Conservation (phyloP, 805 yeast genomes). For the Jamesozyma spencerorum region DNA sequence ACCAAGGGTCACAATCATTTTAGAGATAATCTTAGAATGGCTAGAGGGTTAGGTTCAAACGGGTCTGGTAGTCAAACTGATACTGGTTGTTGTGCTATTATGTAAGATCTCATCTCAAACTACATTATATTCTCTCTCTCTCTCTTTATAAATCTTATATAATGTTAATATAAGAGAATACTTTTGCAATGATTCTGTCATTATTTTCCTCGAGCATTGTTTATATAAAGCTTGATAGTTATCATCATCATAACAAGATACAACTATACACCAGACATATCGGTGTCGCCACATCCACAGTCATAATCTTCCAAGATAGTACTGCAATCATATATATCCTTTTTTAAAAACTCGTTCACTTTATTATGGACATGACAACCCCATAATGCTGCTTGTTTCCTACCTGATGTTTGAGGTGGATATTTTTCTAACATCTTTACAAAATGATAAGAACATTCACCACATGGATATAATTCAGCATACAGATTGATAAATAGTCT, state of each 20-base stretch:
- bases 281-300: conserved; percentile 73
- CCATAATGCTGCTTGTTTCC: conserved; percentile 86
- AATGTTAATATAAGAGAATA: no score
- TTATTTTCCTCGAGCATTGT: no score
- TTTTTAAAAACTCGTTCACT: conserved; percentile 65
- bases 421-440: conserved; percentile 52
- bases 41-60: neutral
- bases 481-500: conserved; percentile 58
- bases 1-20: conserved; percentile 33
- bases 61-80: conserved; percentile 1
- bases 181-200: no score
- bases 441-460: conserved; percentile 93
- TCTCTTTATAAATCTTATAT: no score
- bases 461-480: conserved; percentile 93
- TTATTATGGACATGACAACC: conserved; percentile 89
- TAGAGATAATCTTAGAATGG: conserved; percentile 16
- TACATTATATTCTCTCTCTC: neutral
- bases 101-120: conserved; percentile 15
- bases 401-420: conserved; percentile 76
- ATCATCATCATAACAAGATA: neutral
- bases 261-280: neutral
- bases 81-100: conserved; percentile 30
- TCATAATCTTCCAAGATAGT: conserved; percentile 83
- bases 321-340: conserved; percentile 74
- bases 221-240: no score